Conservation (phyloP, 306 rosid species). For the Cucurbita ficifolia region DNA sequence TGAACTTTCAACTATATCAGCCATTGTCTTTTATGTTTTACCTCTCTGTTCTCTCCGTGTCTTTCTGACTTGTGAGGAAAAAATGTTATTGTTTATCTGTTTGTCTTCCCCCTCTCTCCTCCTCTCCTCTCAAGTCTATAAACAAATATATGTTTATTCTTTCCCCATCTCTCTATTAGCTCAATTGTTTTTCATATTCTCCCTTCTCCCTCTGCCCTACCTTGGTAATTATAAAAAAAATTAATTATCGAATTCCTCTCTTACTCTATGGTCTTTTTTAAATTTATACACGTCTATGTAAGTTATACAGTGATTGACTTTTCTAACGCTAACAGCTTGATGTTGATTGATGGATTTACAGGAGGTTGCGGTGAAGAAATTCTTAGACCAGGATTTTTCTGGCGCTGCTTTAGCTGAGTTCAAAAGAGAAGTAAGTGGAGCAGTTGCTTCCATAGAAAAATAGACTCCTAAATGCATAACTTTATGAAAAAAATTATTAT, state of each 20-base stretch:
- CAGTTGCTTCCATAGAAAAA: neutral
- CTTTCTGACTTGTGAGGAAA: neutral
- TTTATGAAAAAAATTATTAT: neutral
- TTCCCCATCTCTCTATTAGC: neutral
- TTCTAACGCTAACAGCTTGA: conserved; percentile 12
- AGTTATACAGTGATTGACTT: neutral
- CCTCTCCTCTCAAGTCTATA: neutral
- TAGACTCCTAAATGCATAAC: neutral
- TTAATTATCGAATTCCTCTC: neutral
- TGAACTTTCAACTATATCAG: neutral
- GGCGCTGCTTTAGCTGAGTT: conserved; percentile 99
- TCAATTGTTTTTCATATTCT: neutral
- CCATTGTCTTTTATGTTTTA: neutral
- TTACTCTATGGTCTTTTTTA: neutral
- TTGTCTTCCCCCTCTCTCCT: too few species aligned
- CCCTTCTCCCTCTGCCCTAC: too few species aligned
- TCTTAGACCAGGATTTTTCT: conserved; percentile 95
- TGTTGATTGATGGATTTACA: conserved; percentile 30
- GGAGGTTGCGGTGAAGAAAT: conserved; percentile 99
- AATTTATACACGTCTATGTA: neutral
- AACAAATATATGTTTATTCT: neutral
- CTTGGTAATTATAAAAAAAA: neutral
- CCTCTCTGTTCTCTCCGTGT: neutral
- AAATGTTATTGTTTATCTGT: neutral
- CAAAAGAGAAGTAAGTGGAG: conserved; percentile 86